A percentile compares a stretch with the other conserved stretches of the same genome.
Conservation (phyloP, 2,329 filamentous ascomycete species). For the Colletotrichum costaricense region DNA sequence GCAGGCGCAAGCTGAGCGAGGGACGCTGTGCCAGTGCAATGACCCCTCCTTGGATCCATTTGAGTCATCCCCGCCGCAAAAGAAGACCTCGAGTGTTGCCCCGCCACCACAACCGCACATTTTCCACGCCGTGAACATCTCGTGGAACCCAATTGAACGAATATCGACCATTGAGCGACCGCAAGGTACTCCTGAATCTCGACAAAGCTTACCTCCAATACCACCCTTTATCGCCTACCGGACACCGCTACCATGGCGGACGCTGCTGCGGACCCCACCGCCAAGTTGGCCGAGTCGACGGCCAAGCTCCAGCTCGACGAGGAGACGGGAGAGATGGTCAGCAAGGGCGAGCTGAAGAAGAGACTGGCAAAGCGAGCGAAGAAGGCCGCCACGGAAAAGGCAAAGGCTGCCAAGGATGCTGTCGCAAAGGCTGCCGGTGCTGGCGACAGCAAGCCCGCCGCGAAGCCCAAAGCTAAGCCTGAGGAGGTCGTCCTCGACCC, state of each 20-base stretch:
- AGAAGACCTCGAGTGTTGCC: slow-evolving; percentile 22
- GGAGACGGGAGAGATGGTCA: slow-evolving; percentile 74
- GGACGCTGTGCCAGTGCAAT: background rate
- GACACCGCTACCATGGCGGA: slow-evolving; percentile 55
- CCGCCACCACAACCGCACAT: slow-evolving; percentile 28
- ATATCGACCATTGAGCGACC: background rate
- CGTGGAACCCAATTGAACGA: slow-evolving; percentile 16
- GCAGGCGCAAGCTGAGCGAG: background rate
- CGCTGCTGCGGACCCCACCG: slow-evolving; percentile 57
- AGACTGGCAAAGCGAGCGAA: slow-evolving; percentile 67
- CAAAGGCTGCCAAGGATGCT: slow-evolving; percentile 54
- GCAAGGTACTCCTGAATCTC: background rate
- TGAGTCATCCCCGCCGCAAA: slow-evolving; percentile 34
- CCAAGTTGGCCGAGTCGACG: slow-evolving; percentile 63
- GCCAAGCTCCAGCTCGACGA: slow-evolving; percentile 72
- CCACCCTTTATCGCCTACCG: background rate
- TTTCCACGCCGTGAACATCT: slow-evolving; percentile 16
- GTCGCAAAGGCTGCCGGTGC: slow-evolving; percentile 44
- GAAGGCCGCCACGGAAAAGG: slow-evolving; percentile 64
- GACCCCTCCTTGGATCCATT: slow-evolving; percentile 29
- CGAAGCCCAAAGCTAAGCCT: slow-evolving; percentile 55
- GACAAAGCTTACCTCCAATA: rapidly evolving
- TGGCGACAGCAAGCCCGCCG: slow-evolving; percentile 40
- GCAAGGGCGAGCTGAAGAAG: slow-evolving; percentile 73
- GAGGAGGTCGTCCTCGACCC: slow-evolving; percentile 60